These are phyloP conservation scores for Boletellus sp. DNA, from an alignment of 768 basidiomycete genomes.

Conservation along the genomic window DNA sequence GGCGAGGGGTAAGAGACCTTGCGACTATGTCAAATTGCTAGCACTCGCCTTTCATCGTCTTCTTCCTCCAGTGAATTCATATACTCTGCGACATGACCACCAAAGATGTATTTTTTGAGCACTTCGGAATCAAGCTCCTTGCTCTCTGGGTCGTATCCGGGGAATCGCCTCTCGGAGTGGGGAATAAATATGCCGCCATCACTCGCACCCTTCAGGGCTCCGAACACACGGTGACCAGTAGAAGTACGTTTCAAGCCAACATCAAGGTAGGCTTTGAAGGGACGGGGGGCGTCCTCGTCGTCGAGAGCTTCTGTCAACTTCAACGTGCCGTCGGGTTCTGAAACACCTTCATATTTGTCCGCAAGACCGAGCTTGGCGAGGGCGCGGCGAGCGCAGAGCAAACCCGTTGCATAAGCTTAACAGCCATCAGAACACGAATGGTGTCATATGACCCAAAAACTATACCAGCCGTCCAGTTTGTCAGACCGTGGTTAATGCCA, in stretches of 20 bases:
- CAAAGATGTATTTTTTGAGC: conserved; percentile 96
- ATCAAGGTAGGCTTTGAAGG: conserved; percentile 99
- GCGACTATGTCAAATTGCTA: background rate
- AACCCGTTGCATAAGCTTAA: conserved; percentile 92
- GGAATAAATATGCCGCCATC: conserved; percentile 98
- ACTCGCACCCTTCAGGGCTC: conserved; percentile 96
- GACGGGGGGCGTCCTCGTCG: conserved; percentile 90
- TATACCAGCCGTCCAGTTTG: conserved; percentile 96
- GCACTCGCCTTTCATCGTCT: conserved; percentile 86
- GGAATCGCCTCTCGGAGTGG: conserved; percentile 97
- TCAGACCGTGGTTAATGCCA: conserved; percentile 96
- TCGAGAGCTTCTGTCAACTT: conserved; percentile 80
- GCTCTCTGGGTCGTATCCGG: conserved; percentile 89
- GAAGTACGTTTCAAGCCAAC: conserved; percentile 98
- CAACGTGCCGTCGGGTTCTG: conserved; percentile 87
- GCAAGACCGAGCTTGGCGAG: conserved; percentile 93
- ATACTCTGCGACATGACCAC: conserved; percentile 98
- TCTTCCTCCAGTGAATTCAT: conserved; percentile 99
- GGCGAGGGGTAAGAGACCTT: conserved; percentile 5
- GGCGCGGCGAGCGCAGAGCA: conserved; percentile 92
- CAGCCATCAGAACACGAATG: conserved; percentile 1
- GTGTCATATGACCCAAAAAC: background rate
- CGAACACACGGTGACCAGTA: conserved; percentile 95
- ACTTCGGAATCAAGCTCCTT: conserved; percentile 94
- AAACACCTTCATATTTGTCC: conserved; percentile 95